Conservation (phyloP, 1,284 basidiomycete species). For the Cutaneotrichosporon curvatum region DNA sequence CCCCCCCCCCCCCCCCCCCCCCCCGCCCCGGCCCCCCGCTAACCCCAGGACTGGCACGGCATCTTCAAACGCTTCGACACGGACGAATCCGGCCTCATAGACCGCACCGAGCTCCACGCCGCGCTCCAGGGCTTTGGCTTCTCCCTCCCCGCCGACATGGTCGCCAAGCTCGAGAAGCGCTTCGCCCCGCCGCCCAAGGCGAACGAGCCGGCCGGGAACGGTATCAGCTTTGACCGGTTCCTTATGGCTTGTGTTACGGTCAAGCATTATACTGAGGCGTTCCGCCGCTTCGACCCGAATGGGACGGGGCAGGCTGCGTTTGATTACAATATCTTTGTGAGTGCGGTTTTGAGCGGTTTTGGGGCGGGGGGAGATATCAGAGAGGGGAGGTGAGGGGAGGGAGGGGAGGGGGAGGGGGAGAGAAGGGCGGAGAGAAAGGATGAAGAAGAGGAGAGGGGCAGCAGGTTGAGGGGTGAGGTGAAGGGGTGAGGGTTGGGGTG, state of each 20-base stretch:
- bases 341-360: too few species aligned
- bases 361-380: too few species aligned
- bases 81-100: constrained; percentile 44
- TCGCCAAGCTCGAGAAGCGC: constrained; percentile 42
- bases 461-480: too few species aligned
- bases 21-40: not conserved
- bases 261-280: constrained; percentile 46
- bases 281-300: constrained; percentile 40
- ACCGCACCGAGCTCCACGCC: constrained; percentile 44
- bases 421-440: too few species aligned
- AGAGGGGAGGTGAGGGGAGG: too few species aligned
- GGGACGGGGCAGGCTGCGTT: constrained; percentile 35
- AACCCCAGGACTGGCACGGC: constrained; percentile 44
- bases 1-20: too few species aligned
- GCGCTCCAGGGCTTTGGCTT: constrained; percentile 46
- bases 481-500: too few species aligned
- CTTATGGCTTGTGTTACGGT: constrained; percentile 48
- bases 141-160: constrained; percentile 43
- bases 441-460: too few species aligned
- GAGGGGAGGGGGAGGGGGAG: not conserved
- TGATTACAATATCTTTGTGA: constrained; percentile 44
- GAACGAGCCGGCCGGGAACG: constrained; percentile 19
- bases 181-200: constrained; percentile 41
- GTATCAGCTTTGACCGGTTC: constrained; percentile 46
- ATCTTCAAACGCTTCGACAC: constrained; percentile 46